Evolutionary conservation across 2,329 filamentous ascomycete species (phyloP).

Genomic region (Neoarthrinium moseri): DNA sequence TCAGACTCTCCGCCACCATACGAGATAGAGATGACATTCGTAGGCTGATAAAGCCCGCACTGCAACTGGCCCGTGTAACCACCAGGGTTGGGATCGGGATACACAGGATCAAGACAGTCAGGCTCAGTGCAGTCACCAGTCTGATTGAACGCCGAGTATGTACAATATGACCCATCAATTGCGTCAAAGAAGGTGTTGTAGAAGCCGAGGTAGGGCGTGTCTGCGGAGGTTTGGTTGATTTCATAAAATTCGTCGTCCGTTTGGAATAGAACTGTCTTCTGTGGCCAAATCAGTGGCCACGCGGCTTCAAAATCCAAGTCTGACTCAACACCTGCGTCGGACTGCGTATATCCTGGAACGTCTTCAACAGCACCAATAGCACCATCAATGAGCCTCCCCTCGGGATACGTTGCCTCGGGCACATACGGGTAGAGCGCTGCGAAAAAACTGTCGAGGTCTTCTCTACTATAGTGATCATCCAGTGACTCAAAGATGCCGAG

Average conservation of each 20-base stretch:
- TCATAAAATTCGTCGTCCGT: conserved; percentile 38
- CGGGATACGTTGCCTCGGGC: conserved; percentile 32
- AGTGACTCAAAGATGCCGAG: conserved; percentile 32
- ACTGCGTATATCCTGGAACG: conserved; percentile 17
- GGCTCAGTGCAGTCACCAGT: conserved; percentile 19
- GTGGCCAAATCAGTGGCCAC: conserved; percentile 38
- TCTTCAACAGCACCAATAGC: conserved; percentile 24
- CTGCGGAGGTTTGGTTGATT: conserved; percentile 4
- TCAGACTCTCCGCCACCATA: conserved; percentile 51
- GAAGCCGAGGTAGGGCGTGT: conserved; percentile 1
- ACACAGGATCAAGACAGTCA: conserved; percentile 25
- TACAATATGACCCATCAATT: conserved; percentile 23
- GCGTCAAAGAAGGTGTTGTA: conserved; percentile 12
- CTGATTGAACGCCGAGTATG: conserved; percentile 19
- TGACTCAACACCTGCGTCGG: conserved; percentile 21
- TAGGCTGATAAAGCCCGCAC: conserved; percentile 41
- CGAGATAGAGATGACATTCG: conserved; percentile 54
- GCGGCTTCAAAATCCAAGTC: conserved; percentile 39
- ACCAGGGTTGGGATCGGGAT: conserved; percentile 42
- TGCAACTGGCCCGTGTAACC: conserved; percentile 43
- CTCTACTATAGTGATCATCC: conserved; percentile 34
- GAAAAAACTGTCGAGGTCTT: conserved; percentile 33
- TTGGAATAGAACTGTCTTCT: conserved; percentile 33
- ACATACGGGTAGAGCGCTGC: conserved; percentile 22
- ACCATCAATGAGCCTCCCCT: conserved; percentile 32